Percentiles rank a stretch among this genome's conserved stretches.
phyloP scores from a whole-genome alignment of 1,284 basidiomycete species.

The Ceratobasidium sp. region DNA sequence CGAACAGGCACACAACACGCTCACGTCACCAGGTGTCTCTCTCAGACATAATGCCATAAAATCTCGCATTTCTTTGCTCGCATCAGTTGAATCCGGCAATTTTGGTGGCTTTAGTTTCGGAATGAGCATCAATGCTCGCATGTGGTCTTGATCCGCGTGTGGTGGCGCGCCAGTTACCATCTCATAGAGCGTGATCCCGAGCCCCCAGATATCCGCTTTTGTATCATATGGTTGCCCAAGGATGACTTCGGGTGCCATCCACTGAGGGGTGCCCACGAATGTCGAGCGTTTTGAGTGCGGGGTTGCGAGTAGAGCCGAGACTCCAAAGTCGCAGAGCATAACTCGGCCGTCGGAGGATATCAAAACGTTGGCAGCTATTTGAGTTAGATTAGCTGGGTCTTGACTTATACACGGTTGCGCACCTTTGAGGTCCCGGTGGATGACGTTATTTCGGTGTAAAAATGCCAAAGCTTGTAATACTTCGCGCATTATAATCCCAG shows the following conservation, averaged over 20 bases:
- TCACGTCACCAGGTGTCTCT: slow-evolving; percentile 79
- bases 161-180: slow-evolving; percentile 95
- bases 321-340: slow-evolving; percentile 95
- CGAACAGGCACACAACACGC: slow-evolving; percentile 46
- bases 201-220: slow-evolving; percentile 95
- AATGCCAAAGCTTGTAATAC: slow-evolving; percentile 84
- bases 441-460: slow-evolving; percentile 91
- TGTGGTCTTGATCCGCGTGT: slow-evolving; percentile 80
- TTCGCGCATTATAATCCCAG: slow-evolving; percentile 87
- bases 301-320: slow-evolving; percentile 88
- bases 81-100: slow-evolving; percentile 71
- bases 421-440: slow-evolving; percentile 93
- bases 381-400: background rate
- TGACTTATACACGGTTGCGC: slow-evolving; percentile 32
- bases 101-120: slow-evolving; percentile 85
- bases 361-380: slow-evolving; percentile 84
- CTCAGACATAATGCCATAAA: slow-evolving; percentile 86
- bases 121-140: slow-evolving; percentile 90
- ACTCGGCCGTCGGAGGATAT: slow-evolving; percentile 86
- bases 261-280: slow-evolving; percentile 93
- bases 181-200: slow-evolving; percentile 94
- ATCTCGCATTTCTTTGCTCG: slow-evolving; percentile 84
- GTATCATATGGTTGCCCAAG: slow-evolving; percentile 89
- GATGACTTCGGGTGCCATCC: slow-evolving; percentile 99
- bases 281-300: slow-evolving; percentile 90